Base-by-base conservation (phyloP, 805 yeast genomes). In the Starmerella davenportii region DNA sequence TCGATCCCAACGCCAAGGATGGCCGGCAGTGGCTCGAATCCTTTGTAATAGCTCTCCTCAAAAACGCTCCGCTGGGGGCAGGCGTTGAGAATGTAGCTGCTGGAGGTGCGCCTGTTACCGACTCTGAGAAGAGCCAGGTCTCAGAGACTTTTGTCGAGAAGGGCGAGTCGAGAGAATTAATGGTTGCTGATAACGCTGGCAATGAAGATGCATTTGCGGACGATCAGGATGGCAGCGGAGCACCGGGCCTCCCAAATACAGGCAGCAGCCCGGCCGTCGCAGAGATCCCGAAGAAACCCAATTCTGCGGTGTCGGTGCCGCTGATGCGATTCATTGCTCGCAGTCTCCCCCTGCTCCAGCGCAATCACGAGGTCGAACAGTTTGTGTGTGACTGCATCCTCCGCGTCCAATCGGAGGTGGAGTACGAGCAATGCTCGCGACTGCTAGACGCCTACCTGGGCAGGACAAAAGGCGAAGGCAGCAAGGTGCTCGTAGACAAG, bases 1-100 rank as follows among this genome's bases (percentile, higher is more conserved):
- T 45, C n/a, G 46, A 46, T 24, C 24, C 34, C 14, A 14, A 30
- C 4, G 28, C 37, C 14, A 41, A 37, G 27, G 48, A 46, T 31
- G 45, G 45, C 1, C 35, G 34, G 17, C 37, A 40, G 18, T 46
- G 49, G 49, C 36, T 47, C 21, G 30, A 30, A 23, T 14, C 43
- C 8, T 39, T 46, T 21, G 41, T 37, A 1, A 45, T 42, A 17
- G 42, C 40, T 4, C 30, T 47, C 9, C 29, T 41, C n/a, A 36
- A 21, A 8, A n/a, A n/a, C n/a, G 20, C 21, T 5, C 43, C 47
- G 2, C 15, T 30, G 11, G n/a, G n/a, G n/a, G n/a, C n/a, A n/a
- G n/a, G n/a, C n/a, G n/a, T n/a, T n/a, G 25, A 23, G 11, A 11
- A 23, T 11, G 25, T 11, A 7, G 25, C 7, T 23, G 25, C 25